Evolutionary conservation across 139 green algal genomes (phyloP), one percentile per base, ranked within the genome.

Genomic region (Chlamydomonas sp.): DNA sequence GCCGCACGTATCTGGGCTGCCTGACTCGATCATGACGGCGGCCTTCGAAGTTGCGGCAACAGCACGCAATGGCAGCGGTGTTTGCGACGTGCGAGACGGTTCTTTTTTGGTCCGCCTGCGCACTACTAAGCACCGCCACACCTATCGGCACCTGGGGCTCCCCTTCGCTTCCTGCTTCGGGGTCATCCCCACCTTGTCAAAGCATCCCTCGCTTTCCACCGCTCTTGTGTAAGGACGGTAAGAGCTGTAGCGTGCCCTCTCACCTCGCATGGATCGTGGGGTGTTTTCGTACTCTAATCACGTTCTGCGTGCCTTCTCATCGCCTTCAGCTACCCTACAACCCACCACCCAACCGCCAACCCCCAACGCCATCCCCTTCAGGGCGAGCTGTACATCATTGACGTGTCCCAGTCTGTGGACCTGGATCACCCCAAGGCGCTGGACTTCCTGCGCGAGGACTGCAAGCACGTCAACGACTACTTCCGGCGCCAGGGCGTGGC

Each of bases 401-500:
- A 99, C 91, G 98, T 99, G 78, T 97, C 92, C 67, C 98, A 99
- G 91, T 89, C 94, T 0, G 98, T 99, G 78, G 98, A 99, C 89
- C 93, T 99, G 77, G 98, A 99, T 91, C 98, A 99, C 88, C 98
- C 98, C 0, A 96, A 96, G 63, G 97, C 97, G 0, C 94, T 99
- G 49, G 98, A 99, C 90, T 99, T 99, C 86, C 91, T 99, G 61
- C 88, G 96, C 1, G 97, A 99, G 90, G 98, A 99, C 91, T 97
- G 94, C 85, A 77, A 92, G 74, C 98, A 99, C 90, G 83, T 98
- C 63, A 98, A 98, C 90, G 94, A 97, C 86, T 99, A 97, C 91
- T 99, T 99, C 91, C 87, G 79, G 1, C 77, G 90, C 14, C 57
- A 16, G 16, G 92, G 92, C n/a, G 93, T 99, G 62, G 93, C 94